Evolutionary conservation across 2,329 filamentous ascomycete genomes (phyloP).

Genomic region (Aspergillus udagawae): DNA sequence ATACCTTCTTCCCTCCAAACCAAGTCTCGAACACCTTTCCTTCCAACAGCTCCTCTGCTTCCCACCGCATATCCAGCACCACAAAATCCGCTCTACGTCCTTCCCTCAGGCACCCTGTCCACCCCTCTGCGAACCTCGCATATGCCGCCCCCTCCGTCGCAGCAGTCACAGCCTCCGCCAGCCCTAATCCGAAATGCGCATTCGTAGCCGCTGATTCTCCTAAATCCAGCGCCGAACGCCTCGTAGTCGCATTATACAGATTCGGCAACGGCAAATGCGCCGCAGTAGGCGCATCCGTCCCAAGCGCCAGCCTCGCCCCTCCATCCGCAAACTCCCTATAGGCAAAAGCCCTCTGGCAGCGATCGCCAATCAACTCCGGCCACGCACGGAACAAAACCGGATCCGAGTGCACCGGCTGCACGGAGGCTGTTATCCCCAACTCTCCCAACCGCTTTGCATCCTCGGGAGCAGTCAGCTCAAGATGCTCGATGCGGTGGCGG

Average conservation of each 20-base stretch:
- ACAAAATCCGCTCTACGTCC: constrained; percentile 45
- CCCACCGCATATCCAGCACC: constrained; percentile 43
- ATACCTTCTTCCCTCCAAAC: constrained; percentile 37
- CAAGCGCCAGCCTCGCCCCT: constrained; percentile 45
- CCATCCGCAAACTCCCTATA: constrained; percentile 48
- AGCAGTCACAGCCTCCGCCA: constrained; percentile 42
- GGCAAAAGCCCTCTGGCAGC: constrained; percentile 48
- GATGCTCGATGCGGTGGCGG: constrained; percentile 50
- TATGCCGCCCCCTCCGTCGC: constrained; percentile 46
- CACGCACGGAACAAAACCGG: constrained; percentile 47
- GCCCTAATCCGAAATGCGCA: constrained; percentile 38
- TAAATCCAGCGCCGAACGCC: constrained; percentile 42
- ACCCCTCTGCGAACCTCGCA: constrained; percentile 43
- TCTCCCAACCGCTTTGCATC: constrained; percentile 46
- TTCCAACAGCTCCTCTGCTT: constrained; percentile 37
- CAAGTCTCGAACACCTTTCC: constrained; percentile 44
- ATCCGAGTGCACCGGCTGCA: constrained; percentile 39
- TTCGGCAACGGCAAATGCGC: constrained; percentile 44
- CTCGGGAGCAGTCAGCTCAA: constrained; percentile 46
- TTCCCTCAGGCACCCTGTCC: constrained; percentile 37
- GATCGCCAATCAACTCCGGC: constrained; percentile 44
- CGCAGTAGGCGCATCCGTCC: constrained; percentile 49
- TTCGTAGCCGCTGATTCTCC: constrained; percentile 40
- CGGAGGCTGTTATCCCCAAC: constrained; percentile 43
- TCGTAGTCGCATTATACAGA: constrained; percentile 48